These are phyloP conservation scores for Sclerotinia trifoliorum DNA, from an alignment of 2,329 filamentous ascomycete species.

Conservation along the genomic window DNA sequence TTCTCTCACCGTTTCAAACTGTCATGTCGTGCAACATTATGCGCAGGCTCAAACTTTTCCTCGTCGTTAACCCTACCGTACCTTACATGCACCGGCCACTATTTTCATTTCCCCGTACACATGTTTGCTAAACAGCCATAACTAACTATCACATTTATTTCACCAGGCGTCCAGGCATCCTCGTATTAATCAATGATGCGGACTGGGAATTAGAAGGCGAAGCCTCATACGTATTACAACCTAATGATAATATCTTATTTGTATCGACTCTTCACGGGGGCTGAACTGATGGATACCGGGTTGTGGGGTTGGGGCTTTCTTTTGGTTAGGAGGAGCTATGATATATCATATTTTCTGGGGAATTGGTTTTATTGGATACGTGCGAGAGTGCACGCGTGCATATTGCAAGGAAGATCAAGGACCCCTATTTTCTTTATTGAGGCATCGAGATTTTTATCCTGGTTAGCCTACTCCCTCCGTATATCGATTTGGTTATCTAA, in stretches of 20 bases:
- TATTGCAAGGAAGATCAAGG: background rate
- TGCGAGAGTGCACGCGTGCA: too few species aligned
- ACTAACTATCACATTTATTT: slow-evolving; percentile 29
- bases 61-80: background rate
- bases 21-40: background rate
- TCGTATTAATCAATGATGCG: slow-evolving; percentile 95
- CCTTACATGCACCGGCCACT: slow-evolving; percentile 13
- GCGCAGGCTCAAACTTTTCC: slow-evolving; percentile 22
- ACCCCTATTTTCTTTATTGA: slow-evolving; percentile 2
- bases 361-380: background rate
- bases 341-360: background rate
- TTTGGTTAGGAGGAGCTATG: background rate
- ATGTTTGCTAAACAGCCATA: slow-evolving; percentile 27
- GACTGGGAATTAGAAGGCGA: slow-evolving; percentile 99
- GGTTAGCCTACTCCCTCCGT: background rate
- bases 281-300: slow-evolving; percentile 44
- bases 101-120: slow-evolving; percentile 3
- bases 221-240: slow-evolving; percentile 80
- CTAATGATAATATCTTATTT: slow-evolving; percentile 86
- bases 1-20: slow-evolving; percentile 2
- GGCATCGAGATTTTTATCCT: background rate
- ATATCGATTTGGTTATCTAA: too few species aligned
- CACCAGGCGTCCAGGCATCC: slow-evolving; percentile 82
- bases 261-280: slow-evolving; percentile 96
- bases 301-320: background rate